Evolutionary conservation across 208 protist species (phyloP).

Genomic region (Trypanosoma platydactyli): DNA sequence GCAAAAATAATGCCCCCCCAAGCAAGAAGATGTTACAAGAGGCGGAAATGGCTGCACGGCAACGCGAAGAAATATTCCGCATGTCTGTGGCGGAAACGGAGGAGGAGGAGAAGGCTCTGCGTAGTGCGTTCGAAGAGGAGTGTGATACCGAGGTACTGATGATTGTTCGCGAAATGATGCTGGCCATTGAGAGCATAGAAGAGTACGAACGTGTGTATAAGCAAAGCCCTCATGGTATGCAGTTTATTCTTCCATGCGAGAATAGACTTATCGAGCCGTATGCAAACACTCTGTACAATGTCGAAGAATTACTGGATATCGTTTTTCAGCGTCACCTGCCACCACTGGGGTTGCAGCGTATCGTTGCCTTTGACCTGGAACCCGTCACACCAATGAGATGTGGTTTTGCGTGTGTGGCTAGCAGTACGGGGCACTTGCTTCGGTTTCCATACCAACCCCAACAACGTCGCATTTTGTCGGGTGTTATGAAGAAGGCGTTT

Average conservation of each 20-base stretch:
- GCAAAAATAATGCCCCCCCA: slow-evolving; percentile 19
- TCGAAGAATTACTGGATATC: slow-evolving; percentile 68
- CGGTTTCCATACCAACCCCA: slow-evolving; percentile 71
- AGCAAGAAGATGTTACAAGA: slow-evolving; percentile 61
- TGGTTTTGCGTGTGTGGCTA: slow-evolving; percentile 71
- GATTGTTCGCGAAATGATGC: slow-evolving; percentile 58
- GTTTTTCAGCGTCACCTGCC: slow-evolving; percentile 55
- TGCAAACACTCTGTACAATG: slow-evolving; percentile 51
- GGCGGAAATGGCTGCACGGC: slow-evolving; percentile 50
- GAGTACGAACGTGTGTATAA: slow-evolving; percentile 77
- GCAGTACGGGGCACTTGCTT: slow-evolving; percentile 82
- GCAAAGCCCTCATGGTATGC: slow-evolving; percentile 30
- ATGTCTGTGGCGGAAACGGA: slow-evolving; percentile 51
- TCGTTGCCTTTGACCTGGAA: slow-evolving; percentile 81
- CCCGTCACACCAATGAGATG: slow-evolving; percentile 66
- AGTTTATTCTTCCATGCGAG: slow-evolving; percentile 68
- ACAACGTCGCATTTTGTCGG: slow-evolving; percentile 64
- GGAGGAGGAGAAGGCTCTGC: slow-evolving; percentile 44
- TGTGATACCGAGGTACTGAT: slow-evolving; percentile 61
- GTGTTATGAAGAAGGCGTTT: slow-evolving; percentile 65
- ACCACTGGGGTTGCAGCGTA: slow-evolving; percentile 63
- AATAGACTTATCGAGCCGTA: slow-evolving; percentile 68
- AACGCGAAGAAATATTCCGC: slow-evolving; percentile 51
- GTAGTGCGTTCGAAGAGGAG: slow-evolving; percentile 46
- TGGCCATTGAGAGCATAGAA: slow-evolving; percentile 49